Evolutionary conservation across 768 basidiomycete species (phyloP), one percentile per base, ranked within the genome.

Genomic region (Boletus tylopilopsis): DNA sequence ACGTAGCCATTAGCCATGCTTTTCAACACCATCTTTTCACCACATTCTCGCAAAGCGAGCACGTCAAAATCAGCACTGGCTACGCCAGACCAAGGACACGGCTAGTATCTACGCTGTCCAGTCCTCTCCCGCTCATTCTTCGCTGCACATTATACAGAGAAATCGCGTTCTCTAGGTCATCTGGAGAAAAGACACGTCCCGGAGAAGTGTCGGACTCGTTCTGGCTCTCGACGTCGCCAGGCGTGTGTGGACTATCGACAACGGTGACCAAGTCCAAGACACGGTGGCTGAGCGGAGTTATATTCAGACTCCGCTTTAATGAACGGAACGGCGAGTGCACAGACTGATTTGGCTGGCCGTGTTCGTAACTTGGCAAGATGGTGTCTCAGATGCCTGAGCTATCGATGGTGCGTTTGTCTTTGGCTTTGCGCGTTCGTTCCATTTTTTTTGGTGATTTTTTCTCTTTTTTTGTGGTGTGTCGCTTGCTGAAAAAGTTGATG

Each of bases 401-500:
- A 5, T 5, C 19, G 18, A 4, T 6, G 25, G 44, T 42, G 9
- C 30, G 47, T 47, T 27, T 34, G 4, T 42, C n/a, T 22, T 19
- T 24, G 5, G 18, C 29, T 36, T 34, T 37, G 11, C 15, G 7
- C 5, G 23, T 19, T 25, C 34, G 36, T 21, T 45, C 15, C 4
- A 18, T 41, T 39, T 49, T 53, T 24, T 23, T 19, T 27, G 46
- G 7, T 21, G n/a, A 18, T 54, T 61, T 57, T 50, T 30, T 4
- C 1, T 9, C 38, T 50, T 54, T 53, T 49, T 23, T 18, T 6
- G 47, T 5, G 29, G n/a, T 22, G 18, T 8, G 60, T 66, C 63
- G 63, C 60, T 45, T 39, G 48, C 63, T 65, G 61, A 64, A 64
- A 64, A 55, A 22, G n/a, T n/a, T 18, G 24, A 7, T n/a, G 29